Base-by-base conservation (phyloP, 2,329 filamentous ascomycete species). In the Clonostachys chloroleuca region DNA sequence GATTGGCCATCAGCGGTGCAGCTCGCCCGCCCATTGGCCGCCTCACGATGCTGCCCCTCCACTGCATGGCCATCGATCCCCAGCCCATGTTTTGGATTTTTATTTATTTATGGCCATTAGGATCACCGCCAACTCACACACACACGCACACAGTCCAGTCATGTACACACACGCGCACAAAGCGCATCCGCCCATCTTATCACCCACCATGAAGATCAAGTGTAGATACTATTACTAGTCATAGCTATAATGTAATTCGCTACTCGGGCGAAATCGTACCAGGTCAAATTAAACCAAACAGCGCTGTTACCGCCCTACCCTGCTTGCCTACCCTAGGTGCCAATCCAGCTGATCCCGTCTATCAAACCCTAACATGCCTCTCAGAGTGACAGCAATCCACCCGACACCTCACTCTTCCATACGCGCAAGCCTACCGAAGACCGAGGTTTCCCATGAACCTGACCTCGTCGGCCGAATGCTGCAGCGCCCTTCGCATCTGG, bases 401-500 rank as follows among this genome's bases (percentile, higher is more conserved):
- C 24, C 9, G 8, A 30, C 24, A 30, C 24, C 24, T 30, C 24
- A 30, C 24, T 30, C 24, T 30, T 30, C 24, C 9, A 30, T 30
- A 10, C 24, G 24, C 24, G 42, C 17, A 48, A n/a, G 30, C 24
- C 24, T 30, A 30, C 24, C 24, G 24, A 30, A 30, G 24, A 30
- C 40, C 44, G 7, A 49, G 40, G 13, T 34, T 81, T 53, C 80
- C 80, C 63, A 92, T 80, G 64, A 89, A 90, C 54, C 84, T 75
- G 49, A 87, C 81, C 64, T 94, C 89, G 60, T 91, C 83, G 10
- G 89, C 89, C 66, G 95, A 89, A 53, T 75, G 74, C 67, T 89
- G 81, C 49, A 96, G 68, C 17, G 88, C 89, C 55, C 76, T 72
- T 52, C 88, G 78, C 87, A 96, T 92, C 54, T 73, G 79, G 46